A percentile compares a stretch with the other conserved stretches of the same genome.
Conservation (phyloP, 1,284 basidiomycete genomes). For the Melanopsichium pennsylvanicum region DNA sequence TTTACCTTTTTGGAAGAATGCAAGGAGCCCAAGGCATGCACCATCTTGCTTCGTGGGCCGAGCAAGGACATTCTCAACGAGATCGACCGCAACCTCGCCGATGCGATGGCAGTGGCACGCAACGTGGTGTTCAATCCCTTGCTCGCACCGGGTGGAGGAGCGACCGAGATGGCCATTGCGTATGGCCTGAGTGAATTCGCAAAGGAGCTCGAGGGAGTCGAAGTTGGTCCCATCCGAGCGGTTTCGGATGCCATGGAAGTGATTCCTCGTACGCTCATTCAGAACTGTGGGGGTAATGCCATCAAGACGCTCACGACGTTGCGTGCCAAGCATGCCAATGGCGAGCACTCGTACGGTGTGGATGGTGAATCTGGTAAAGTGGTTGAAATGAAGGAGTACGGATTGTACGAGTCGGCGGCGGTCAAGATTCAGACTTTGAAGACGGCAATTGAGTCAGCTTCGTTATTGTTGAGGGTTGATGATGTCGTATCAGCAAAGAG, state of each 20-base stretch:
- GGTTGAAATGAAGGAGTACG: slow-evolving; percentile 92
- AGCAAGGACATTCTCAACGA: slow-evolving; percentile 98
- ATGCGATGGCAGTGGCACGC: slow-evolving; percentile 95
- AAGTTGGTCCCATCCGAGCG: slow-evolving; percentile 87
- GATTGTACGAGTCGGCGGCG: slow-evolving; percentile 90
- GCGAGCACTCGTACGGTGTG: slow-evolving; percentile 88
- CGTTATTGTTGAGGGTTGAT: slow-evolving; percentile 89
- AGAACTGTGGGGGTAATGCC: slow-evolving; percentile 94
- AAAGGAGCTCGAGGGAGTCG: slow-evolving; percentile 75
- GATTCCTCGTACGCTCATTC: slow-evolving; percentile 91
- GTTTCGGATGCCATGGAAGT: slow-evolving; percentile 97
- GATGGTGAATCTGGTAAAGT: slow-evolving; percentile 95
- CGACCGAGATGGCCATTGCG: slow-evolving; percentile 96
- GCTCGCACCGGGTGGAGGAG: slow-evolving; percentile 91
- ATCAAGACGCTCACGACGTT: slow-evolving; percentile 92
- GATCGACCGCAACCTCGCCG: slow-evolving; percentile 95
- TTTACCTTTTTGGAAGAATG: slow-evolving; percentile 96
- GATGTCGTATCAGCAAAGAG: slow-evolving; percentile 84
- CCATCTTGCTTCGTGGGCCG: slow-evolving; percentile 95
- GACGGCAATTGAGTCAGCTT: slow-evolving; percentile 94
- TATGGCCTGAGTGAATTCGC: slow-evolving; percentile 87
- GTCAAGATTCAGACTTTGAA: slow-evolving; percentile 98
- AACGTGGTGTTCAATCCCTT: slow-evolving; percentile 95
- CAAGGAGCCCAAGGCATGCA: slow-evolving; percentile 93
- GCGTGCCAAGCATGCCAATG: slow-evolving; percentile 87